Evolutionary conservation across 106 monocot genomes (phyloP).

Genomic region (Phalaenopsis aphrodite): DNA sequence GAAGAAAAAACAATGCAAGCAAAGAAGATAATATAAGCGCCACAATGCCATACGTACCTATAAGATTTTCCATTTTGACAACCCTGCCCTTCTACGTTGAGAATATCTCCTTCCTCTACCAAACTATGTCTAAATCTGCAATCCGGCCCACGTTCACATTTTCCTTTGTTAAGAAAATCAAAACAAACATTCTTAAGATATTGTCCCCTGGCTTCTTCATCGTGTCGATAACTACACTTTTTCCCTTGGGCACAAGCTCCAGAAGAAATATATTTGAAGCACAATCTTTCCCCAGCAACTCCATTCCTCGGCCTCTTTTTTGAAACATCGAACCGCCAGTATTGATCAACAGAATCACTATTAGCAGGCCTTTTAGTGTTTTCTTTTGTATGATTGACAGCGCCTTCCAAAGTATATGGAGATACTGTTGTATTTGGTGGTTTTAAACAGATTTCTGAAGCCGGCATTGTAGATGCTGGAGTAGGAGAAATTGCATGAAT

Average conservation of each 20-base stretch:
- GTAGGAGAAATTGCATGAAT: conserved; percentile 98
- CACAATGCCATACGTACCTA: conserved; percentile 21
- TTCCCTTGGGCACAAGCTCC: conserved; percentile 61
- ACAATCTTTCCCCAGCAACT: conserved; percentile 36
- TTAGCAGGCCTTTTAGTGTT: conserved; percentile 28
- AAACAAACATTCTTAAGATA: conserved; percentile 88
- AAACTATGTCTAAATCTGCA: conserved; percentile 75
- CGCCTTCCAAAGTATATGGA: conserved; percentile 37
- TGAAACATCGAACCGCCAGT: conserved; percentile 83
- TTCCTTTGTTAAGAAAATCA: conserved; percentile 97
- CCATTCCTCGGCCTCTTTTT: conserved; percentile 52
- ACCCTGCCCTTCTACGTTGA: conserved; percentile 13
- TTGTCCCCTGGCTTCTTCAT: conserved; percentile 57
- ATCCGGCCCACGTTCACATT: conserved; percentile 79
- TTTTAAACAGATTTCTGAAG: conserved; percentile 41
- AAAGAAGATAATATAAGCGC: background rate
- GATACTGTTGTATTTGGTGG: conserved; percentile 68
- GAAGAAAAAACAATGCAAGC: background rate
- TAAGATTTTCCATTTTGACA: conserved; percentile 25
- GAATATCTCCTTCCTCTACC: conserved; percentile 38
- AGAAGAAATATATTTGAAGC: conserved; percentile 83
- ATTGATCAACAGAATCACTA: conserved; percentile 38
- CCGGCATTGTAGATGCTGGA: conserved; percentile 79
- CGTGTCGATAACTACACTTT: conserved; percentile 79
- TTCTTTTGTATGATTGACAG: conserved; percentile 20